Evolutionary conservation across 352 stramenopile genomes (phyloP), one percentile per base, ranked within the genome.

Genomic region (Globisporangium cylindrosporum): DNA sequence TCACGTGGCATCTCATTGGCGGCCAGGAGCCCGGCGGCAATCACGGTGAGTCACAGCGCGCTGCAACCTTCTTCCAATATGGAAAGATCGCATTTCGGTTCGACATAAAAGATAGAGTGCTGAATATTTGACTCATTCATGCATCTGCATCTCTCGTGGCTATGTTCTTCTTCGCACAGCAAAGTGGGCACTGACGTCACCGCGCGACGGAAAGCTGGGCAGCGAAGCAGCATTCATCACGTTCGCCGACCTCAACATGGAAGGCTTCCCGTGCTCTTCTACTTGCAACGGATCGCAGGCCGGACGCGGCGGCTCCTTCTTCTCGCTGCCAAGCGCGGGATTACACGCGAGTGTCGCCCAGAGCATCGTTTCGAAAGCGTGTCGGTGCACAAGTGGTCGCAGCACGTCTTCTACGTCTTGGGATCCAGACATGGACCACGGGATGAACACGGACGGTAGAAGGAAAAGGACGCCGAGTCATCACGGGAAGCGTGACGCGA

Each of bases 161-260:
- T 29, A 5, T 15, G 18, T 36, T 36, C 36, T 43, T 43, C 36
- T 43, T 18, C 36, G 36, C 14, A 10, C 61, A 90, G 81, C 86
- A 32, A 93, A 93, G 56, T 92, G 82, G 83, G 83, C 79, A 7
- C 54, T 93, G 27, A 81, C 86, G 6, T 89, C 83, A 29, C 82
- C 86, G 68, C 78, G 76, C 1, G 68, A 64, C 34, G 62, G 68
- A 2, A 25, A 57, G 1, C 48, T 58, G 5, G 74, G 75, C 24
- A 22, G 46, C 1, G 59, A 54, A 0, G 69, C 73, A 22, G 70
- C 70, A 2, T 77, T 75, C 46, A 82, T 91, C 27, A 88, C 71
- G 5, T 93, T 94, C 69, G 84, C 65, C 1, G 86, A 94, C 61
- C 74, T 94, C 57, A 94, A 94, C 53, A 92, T 92, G 84, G 81